Percentiles rank a stretch among this genome's conserved stretches.
These are phyloP conservation scores for Mikania micrantha DNA, from an alignment of 129 eudicot species.

Conservation along the genomic window DNA sequence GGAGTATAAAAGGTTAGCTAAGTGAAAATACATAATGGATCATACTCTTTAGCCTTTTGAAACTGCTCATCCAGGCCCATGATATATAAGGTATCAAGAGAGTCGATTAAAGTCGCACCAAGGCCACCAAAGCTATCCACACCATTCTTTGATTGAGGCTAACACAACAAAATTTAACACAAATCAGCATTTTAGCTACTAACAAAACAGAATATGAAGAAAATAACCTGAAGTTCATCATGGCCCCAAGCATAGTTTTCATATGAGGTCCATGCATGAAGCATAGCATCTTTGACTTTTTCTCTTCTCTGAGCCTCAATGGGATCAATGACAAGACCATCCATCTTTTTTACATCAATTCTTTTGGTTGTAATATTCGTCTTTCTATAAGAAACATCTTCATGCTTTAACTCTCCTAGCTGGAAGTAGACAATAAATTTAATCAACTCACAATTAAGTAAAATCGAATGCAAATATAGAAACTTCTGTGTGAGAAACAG, in stretches of 20 bases:
- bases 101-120: conserved; percentile 92
- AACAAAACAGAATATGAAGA: background rate
- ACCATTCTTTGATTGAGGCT: conserved; percentile 96
- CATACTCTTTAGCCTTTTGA: conserved; percentile 95
- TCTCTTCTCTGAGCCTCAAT: conserved; percentile 58
- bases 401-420: conserved; percentile 39
- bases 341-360: conserved; percentile 22
- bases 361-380: conserved; percentile 18
- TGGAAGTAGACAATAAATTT: conserved; percentile 16
- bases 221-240: conserved; percentile 86
- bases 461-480: background rate
- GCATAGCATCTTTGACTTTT: conserved; percentile 94
- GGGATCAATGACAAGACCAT: conserved; percentile 43
- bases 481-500: background rate
- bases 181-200: conserved; percentile 10
- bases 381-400: conserved; percentile 28
- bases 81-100: conserved; percentile 93
- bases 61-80: conserved; percentile 98
- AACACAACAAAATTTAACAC: conserved; percentile 22
- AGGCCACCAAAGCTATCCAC: conserved; percentile 99
- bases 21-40: conserved; percentile 9
- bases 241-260: conserved; percentile 99
- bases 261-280: conserved; percentile 97
- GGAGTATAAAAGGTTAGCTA: background rate
- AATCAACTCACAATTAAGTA: conserved; percentile 11